phyloP scores from a whole-genome alignment of 2,329 filamentous ascomycete species.

The Alternaria arbusti region DNA sequence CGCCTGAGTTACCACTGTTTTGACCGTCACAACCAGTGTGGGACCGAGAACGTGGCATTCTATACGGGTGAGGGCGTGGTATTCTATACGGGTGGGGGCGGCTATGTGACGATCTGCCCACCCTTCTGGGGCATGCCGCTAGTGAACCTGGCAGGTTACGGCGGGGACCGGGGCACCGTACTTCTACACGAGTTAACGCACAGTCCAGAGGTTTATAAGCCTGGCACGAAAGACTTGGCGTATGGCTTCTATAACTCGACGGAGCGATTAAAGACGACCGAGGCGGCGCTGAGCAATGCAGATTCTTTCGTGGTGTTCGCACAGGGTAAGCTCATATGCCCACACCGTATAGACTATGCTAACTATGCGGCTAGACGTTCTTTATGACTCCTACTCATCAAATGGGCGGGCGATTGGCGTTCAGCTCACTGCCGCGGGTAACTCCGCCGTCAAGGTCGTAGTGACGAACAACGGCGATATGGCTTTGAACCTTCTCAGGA shows the following conservation, averaged over 20 bases:
- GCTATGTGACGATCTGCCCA: background rate
- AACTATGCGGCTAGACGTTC: background rate
- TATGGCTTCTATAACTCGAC: background rate
- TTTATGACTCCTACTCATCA: background rate
- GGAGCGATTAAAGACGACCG: background rate
- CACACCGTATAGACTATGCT: background rate
- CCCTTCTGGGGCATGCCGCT: background rate
- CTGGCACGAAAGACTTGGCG: background rate
- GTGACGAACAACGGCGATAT: constrained; percentile 61
- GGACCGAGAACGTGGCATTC: background rate
- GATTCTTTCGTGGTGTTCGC: background rate
- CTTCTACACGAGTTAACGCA: background rate
- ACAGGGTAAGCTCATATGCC: background rate
- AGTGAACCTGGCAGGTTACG: background rate
- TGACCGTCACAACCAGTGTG: background rate
- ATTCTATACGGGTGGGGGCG: background rate
- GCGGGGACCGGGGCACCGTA: background rate
- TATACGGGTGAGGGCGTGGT: background rate
- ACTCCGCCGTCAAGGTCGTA: constrained; percentile 61
- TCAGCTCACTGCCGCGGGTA: constrained; percentile 57
- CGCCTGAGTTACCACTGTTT: background rate
- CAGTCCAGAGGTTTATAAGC: background rate
- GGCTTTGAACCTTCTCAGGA: constrained; percentile 60
- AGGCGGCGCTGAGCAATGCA: background rate
- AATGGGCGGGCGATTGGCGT: constrained; percentile 30